Evolutionary conservation across 768 basidiomycete species (phyloP).

Genomic region (Candolleomyces efflorescens): DNA sequence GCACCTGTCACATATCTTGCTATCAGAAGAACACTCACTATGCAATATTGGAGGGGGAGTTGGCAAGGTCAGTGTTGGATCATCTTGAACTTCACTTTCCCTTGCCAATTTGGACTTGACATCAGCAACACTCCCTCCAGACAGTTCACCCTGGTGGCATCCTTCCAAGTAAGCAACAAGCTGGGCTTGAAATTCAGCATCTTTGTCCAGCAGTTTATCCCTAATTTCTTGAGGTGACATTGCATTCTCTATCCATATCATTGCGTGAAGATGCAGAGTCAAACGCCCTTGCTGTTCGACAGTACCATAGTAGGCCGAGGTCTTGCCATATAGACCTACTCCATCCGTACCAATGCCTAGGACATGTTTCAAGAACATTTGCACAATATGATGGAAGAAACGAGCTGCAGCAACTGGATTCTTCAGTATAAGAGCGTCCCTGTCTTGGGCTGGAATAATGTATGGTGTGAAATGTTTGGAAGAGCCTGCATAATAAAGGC

Average conservation of each 20-base stretch:
- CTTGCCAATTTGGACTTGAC: background rate
- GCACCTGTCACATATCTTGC: no score
- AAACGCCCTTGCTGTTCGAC: slow-evolving; percentile 28
- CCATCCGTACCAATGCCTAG: no score
- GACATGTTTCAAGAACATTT: slow-evolving; percentile 20
- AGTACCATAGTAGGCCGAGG: slow-evolving; percentile 20
- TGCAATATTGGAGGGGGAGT: background rate
- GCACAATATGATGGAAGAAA: slow-evolving; percentile 28
- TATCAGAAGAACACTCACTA: no score
- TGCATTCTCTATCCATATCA: slow-evolving; percentile 20
- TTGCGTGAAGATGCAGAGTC: slow-evolving; percentile 29
- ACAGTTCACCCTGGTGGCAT: background rate
- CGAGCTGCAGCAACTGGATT: slow-evolving; percentile 25
- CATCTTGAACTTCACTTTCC: background rate
- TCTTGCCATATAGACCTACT: slow-evolving; percentile 22
- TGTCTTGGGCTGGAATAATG: background rate
- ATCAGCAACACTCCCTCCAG: background rate
- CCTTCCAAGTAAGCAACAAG: background rate
- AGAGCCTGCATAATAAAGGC: background rate
- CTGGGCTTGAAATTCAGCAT: background rate
- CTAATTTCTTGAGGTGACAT: background rate
- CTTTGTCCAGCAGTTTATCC: background rate
- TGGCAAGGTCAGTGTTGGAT: background rate
- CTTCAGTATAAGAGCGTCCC: background rate
- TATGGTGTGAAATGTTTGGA: background rate